Conservation (phyloP, 441 rosid genomes). For the Kokia cookei region DNA sequence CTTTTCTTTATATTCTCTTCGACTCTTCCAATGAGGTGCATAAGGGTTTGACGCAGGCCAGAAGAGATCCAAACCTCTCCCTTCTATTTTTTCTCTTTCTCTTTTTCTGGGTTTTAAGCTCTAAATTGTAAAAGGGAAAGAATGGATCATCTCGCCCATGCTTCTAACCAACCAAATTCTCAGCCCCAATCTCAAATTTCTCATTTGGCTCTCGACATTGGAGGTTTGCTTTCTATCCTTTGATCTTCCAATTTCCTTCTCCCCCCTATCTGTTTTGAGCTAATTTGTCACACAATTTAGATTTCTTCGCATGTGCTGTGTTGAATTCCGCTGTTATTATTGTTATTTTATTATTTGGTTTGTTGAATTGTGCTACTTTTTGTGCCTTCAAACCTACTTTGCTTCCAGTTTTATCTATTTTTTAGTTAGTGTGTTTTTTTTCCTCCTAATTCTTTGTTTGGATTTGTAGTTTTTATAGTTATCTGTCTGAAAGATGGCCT, state of each 20-base stretch:
- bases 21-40: neutral
- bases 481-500: neutral
- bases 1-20: neutral
- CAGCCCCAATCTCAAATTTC: constrained; percentile 41
- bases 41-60: constrained; percentile 24
- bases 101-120: neutral
- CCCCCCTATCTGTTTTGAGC: neutral
- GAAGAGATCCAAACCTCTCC: neutral
- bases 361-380: neutral
- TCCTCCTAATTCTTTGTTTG: neutral
- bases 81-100: neutral
- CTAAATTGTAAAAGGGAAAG: too few species aligned
- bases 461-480: neutral
- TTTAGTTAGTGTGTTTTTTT: neutral
- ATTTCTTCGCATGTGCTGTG: neutral
- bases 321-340: neutral
- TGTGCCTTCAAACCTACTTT: neutral
- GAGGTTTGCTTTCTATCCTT: constrained; percentile 44
- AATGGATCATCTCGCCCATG: neutral
- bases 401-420: neutral
- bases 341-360: neutral
- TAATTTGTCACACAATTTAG: neutral
- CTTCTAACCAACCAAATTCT: constrained; percentile 11
- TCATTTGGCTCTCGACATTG: constrained; percentile 87
- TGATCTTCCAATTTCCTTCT: neutral